These are phyloP conservation scores for Pinus albicaulis DNA, from an alignment of 75 land plant genomes.

Conservation along the genomic window DNA sequence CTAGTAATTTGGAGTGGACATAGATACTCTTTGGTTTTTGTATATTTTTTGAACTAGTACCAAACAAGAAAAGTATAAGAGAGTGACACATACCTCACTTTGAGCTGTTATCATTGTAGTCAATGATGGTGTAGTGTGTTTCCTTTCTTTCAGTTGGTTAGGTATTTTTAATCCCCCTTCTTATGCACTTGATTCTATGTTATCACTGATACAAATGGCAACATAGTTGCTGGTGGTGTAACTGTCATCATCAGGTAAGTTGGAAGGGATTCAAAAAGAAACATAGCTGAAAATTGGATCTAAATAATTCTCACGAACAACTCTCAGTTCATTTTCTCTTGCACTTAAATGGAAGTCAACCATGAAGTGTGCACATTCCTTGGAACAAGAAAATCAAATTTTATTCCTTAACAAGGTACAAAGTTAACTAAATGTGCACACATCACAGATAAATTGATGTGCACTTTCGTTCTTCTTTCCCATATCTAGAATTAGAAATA, in stretches of 20 bases:
- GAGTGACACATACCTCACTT: conserved; percentile 45
- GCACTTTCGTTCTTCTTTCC: too few species aligned
- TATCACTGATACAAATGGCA: not conserved
- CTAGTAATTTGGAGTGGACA: not conserved
- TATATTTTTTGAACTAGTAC: not conserved
- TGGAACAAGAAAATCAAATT: conserved; percentile 10
- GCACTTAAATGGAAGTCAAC: too few species aligned
- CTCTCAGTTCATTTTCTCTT: too few species aligned
- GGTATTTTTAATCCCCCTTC: not conserved
- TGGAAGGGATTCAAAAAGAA: conserved; percentile 34
- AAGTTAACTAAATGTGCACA: too few species aligned
- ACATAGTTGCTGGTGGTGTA: not conserved
- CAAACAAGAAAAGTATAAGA: not conserved
- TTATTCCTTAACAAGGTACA: too few species aligned
- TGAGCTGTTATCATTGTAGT: conserved; percentile 49
- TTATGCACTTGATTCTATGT: not conserved
- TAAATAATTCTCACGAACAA: conserved; percentile 11
- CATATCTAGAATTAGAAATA: too few species aligned
- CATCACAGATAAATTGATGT: too few species aligned
- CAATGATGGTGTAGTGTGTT: not conserved
- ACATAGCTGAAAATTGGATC: not conserved
- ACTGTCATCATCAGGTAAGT: conserved; percentile 13
- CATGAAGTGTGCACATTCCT: conserved; percentile 9
- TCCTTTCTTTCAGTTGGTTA: not conserved
- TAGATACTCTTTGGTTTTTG: not conserved